Percentiles rank a stretch among this genome's conserved stretches.
These are phyloP conservation scores for Penicillium sp. DNA, from an alignment of 2,329 filamentous ascomycete genomes.

Conservation along the genomic window DNA sequence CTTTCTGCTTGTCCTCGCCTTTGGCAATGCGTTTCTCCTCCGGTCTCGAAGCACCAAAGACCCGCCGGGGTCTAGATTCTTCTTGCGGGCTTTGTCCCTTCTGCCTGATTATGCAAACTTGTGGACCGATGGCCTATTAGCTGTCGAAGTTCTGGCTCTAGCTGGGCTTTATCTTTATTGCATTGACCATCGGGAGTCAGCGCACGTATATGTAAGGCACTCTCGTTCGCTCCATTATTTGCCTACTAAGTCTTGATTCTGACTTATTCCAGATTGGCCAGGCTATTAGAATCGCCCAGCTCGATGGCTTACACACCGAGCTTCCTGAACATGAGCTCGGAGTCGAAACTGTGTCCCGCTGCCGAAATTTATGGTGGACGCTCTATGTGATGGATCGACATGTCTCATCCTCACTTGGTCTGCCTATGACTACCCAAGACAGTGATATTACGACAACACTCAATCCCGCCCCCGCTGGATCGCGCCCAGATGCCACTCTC, in stretches of 20 bases:
- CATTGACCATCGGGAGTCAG: conserved; percentile 41
- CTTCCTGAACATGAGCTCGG: background rate
- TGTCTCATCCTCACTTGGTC: background rate
- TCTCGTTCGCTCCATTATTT: background rate
- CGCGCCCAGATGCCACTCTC: conserved; percentile 30
- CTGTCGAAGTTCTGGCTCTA: conserved; percentile 42
- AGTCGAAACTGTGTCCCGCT: background rate
- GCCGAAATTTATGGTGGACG: background rate
- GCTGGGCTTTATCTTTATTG: conserved; percentile 42
- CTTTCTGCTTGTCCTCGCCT: conserved; percentile 11
- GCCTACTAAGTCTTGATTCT: background rate
- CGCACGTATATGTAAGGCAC: conserved; percentile 31
- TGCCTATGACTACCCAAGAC: background rate
- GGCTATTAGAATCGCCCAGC: background rate
- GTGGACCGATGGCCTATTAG: conserved; percentile 42
- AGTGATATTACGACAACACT: conserved; percentile 39
- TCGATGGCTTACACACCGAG: background rate
- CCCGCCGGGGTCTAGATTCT: conserved; percentile 13
- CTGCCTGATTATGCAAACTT: conserved; percentile 39
- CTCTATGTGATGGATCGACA: background rate
- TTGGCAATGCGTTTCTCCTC: conserved; percentile 14
- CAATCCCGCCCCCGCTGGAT: conserved; percentile 23
- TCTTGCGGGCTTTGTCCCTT: conserved; percentile 29
- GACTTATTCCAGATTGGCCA: background rate
- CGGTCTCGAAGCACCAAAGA: conserved; percentile 10